Conservation (phyloP, 768 basidiomycete genomes). For the Amanita molliuscula region DNA sequence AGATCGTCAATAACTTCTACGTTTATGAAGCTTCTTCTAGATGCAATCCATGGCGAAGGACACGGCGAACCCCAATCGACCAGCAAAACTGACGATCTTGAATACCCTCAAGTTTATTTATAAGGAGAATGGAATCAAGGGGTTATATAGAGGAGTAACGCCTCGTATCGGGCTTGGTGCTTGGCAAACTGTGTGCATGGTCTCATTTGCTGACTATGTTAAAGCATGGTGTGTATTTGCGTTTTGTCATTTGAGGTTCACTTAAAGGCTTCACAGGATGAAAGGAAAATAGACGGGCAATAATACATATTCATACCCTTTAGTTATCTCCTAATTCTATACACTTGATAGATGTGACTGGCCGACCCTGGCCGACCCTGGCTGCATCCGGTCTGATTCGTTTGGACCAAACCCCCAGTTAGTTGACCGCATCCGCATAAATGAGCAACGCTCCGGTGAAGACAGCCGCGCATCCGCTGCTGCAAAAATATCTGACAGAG, state of each 20-base stretch:
- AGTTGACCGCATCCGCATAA: constrained; percentile 5
- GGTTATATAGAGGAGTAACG: constrained; percentile 94
- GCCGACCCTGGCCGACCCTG: background rate
- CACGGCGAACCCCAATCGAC: constrained; percentile 65
- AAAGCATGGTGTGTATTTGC: constrained; percentile 56
- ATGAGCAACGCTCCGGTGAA: constrained; percentile 28
- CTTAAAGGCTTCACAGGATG: constrained; percentile 29
- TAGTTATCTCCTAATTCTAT: constrained; percentile 2
- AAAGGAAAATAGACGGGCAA: constrained; percentile 27
- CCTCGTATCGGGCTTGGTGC: constrained; percentile 93
- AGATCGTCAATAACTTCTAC: background rate
- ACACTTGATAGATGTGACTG: background rate
- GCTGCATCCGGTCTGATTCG: no score
- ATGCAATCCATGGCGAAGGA: constrained; percentile 99
- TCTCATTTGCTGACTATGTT: constrained; percentile 94
- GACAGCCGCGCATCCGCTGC: constrained; percentile 32
- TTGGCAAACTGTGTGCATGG: constrained; percentile 99
- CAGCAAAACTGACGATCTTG: constrained; percentile 84
- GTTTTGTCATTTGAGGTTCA: background rate
- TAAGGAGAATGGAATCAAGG: constrained; percentile 92
- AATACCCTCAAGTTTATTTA: constrained; percentile 94
- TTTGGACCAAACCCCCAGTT: background rate
- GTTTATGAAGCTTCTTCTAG: constrained; percentile 25
- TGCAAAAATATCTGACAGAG: constrained; percentile 61
- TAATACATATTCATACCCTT: constrained; percentile 5